Base-by-base conservation (phyloP, 2,329 filamentous ascomycete species). In the Pseudocercospora cruenta region DNA sequence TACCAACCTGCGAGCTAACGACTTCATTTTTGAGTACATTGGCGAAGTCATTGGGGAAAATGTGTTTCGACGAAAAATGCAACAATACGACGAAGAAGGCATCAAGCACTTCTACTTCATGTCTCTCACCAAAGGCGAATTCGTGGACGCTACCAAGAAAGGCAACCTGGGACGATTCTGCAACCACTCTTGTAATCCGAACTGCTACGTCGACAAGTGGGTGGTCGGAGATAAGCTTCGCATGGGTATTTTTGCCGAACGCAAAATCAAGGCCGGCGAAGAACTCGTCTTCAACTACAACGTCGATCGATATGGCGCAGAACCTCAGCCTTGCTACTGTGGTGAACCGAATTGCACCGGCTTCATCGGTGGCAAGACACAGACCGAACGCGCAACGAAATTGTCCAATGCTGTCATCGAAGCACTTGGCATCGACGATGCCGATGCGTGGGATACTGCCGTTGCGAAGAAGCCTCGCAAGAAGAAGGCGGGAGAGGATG, bases 101-200 rank as follows among this genome's bases (percentile, higher is more conserved):
- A 97, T 99, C 85, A 97, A 96, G 79, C 95, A 99, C 80, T 99
- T 99, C 79, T 99, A 99, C 81, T 99, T 99, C 83, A 99, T 99
- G 95, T 98, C 95, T 28, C 88, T 99, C 68, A 96, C 89, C 76
- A 96, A 96, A 79, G 92, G 90, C 75, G 95, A 98, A 79, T 99
- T 98, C 76, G 93, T 99, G 66, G 95, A 99, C 80, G 95, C 95
- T 22, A 99, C 95, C 9, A 96, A 95, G 78, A 96, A 93, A 78
- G 95, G 95, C 59, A 98, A 98, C 72, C 86, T 99, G 5, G 95
- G 94, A 60, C 90, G 95, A 31, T 99, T 99, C 77, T 99, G 95
- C 86, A 99, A 99, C 76, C 95, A 99, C 79, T 98, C 95, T 8
- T 99, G 95, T 85, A 97, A 95, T 78, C 95, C 95, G 19, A 99